Evolutionary conservation across 1,284 basidiomycete species (phyloP).

Genomic region (Rhodotorula sp.): DNA sequence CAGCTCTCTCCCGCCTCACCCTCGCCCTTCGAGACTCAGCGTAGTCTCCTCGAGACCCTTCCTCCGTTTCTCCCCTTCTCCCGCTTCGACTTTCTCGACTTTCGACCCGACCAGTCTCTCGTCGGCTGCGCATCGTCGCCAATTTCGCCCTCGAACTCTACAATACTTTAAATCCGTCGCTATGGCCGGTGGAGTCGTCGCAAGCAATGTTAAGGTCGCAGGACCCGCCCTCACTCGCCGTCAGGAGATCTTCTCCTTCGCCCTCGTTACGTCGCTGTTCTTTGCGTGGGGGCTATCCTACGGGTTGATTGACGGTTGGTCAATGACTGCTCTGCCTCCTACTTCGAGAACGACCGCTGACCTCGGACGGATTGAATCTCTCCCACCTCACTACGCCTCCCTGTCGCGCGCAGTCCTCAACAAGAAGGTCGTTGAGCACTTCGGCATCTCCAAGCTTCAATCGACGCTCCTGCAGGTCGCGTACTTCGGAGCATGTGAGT

Average conservation of each 20-base stretch:
- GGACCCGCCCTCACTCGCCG: constrained; percentile 17
- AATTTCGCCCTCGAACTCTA: too few relatives aligned
- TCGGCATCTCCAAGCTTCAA: constrained; percentile 70
- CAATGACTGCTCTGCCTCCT: background rate
- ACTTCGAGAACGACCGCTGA: background rate
- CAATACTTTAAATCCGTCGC: background rate
- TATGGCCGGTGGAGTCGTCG: constrained; percentile 33
- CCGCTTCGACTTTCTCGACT: background rate
- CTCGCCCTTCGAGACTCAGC: background rate
- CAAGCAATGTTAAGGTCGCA: constrained; percentile 12
- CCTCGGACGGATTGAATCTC: too few relatives aligned
- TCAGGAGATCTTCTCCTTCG: constrained; percentile 56
- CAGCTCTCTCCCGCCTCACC: background rate
- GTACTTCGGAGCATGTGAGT: background rate
- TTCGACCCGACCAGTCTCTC: background rate
- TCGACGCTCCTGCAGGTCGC: constrained; percentile 72
- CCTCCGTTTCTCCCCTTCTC: background rate
- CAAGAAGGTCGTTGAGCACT: constrained; percentile 66
- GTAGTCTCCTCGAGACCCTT: background rate
- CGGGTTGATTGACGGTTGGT: background rate
- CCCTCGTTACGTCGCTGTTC: constrained; percentile 18
- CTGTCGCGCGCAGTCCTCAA: constrained; percentile 77
- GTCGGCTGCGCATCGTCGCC: background rate
- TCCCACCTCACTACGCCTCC: too few relatives aligned
- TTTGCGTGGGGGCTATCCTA: constrained; percentile 10